Evolutionary conservation across 345 rosid genomes (phyloP).

Genomic region (Acer campestre): DNA sequence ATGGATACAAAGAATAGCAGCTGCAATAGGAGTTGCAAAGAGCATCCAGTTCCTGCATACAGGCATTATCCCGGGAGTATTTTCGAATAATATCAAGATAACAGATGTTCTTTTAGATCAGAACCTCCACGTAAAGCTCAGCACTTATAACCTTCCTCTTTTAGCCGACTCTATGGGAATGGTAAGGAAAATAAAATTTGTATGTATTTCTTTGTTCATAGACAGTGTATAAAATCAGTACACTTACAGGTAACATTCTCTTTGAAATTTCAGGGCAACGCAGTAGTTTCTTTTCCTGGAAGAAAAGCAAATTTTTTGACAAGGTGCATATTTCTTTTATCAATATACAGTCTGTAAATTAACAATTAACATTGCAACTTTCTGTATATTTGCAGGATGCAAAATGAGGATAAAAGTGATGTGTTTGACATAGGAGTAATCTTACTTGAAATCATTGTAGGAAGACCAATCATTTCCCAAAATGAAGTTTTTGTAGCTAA

Average conservation of each 20-base stretch:
- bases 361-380: neutral
- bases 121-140: constrained; percentile 49
- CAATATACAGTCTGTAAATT: neutral
- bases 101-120: constrained; percentile 58
- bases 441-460: constrained; percentile 54
- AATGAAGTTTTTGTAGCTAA: constrained; percentile 40
- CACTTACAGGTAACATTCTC: neutral
- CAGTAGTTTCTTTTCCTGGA: constrained; percentile 25
- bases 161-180: constrained; percentile 34
- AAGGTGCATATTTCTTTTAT: constrained; percentile 23
- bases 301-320: constrained; percentile 22
- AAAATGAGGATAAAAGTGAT: constrained; percentile 40
- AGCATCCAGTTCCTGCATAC: constrained; percentile 65
- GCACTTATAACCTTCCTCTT: constrained; percentile 48
- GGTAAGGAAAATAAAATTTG: constrained; percentile 16
- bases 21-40: constrained; percentile 50
- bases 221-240: neutral
- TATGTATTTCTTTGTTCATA: neutral
- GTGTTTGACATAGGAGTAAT: constrained; percentile 58
- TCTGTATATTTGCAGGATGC: constrained; percentile 31
- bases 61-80: constrained; percentile 57
- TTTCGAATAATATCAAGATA: constrained; percentile 49
- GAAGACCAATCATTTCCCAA: constrained; percentile 46
- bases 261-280: constrained; percentile 32
- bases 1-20: constrained; percentile 54